Evolutionary conservation across 2,329 filamentous ascomycete species (phyloP), one percentile per base, ranked within the genome.

Genomic region (Botrytis elliptica): DNA sequence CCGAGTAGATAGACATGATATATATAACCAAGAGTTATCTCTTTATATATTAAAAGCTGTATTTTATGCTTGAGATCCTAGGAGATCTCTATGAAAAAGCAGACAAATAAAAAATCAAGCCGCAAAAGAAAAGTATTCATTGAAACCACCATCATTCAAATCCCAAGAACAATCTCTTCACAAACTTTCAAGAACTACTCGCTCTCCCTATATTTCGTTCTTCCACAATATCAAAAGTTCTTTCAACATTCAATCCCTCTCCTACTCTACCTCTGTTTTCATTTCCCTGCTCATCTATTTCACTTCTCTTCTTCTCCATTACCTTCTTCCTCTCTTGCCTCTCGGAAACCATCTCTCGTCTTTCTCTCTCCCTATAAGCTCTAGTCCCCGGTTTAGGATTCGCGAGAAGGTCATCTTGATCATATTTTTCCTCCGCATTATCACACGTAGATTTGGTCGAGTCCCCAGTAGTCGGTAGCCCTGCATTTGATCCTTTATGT

Each of bases 281-380:
- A 33, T 10, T 18, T 20, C 7, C 22, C 8, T 22, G 36, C 12
- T 10, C 22, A n/a, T 18, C 49, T 2, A 0, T 18, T 29, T 29
- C 4, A 7, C 1, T 55, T 16, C 14, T 18, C 52, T 55, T 12
- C 3, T 22, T 22, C 38, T 44, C 63, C n/a, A 5, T 46, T 7
- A 10, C 52, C 5, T 7, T 64, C 55, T 40, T n/a, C 16, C 12
- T 36, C 7, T 4, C 44, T 20, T 64, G 40, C 20, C 25, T 57
- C 59, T 65, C 44, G 0, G 4, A 38, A 25, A 55, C 3, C 38
- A 40, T 69, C 20, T 75, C 74, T 9, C 76, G 65, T 29, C 74
- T 71, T 66, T 77, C 76, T 1, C 75, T 70, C 68, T 79, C 78
- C 7, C 76, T 75, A 59, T 78, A 80, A 36, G 75, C 76, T 18